These are phyloP conservation scores for Monosporascus sp. DNA, from an alignment of 2,329 filamentous ascomycete species.

Conservation along the genomic window DNA sequence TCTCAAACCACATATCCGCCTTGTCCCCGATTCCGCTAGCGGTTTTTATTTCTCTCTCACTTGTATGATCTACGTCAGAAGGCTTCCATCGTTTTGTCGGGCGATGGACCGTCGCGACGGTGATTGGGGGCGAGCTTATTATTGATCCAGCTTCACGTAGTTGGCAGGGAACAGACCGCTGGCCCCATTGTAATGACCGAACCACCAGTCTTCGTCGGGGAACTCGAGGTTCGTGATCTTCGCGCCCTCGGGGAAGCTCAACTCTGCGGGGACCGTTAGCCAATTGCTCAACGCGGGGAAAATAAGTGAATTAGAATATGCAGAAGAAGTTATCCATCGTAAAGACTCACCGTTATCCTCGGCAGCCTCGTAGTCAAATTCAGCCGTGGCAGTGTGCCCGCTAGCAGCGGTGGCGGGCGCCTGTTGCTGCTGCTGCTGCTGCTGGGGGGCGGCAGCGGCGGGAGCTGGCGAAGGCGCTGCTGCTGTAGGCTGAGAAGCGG, in stretches of 20 bases:
- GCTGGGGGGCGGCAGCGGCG: slow-evolving; percentile 30
- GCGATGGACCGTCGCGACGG: neutral
- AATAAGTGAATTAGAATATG: neutral
- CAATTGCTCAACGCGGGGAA: slow-evolving; percentile 1
- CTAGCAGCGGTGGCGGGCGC: slow-evolving; percentile 31
- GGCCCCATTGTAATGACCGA: slow-evolving; percentile 75
- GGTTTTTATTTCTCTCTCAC: no score
- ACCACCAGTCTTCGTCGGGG: slow-evolving; percentile 99
- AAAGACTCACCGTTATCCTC: slow-evolving; percentile 74
- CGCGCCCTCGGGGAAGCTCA: slow-evolving; percentile 85
- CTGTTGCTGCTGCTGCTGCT: slow-evolving; percentile 33
- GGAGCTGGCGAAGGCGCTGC: slow-evolving; percentile 29
- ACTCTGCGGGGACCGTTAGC: slow-evolving; percentile 45
- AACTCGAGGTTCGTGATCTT: slow-evolving; percentile 83
- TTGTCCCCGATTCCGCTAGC: no score
- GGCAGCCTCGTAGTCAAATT: slow-evolving; percentile 95
- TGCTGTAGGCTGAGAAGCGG: slow-evolving; percentile 25
- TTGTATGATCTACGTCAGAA: no score
- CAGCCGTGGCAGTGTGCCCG: slow-evolving; percentile 70
- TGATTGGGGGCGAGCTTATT: slow-evolving; percentile 6
- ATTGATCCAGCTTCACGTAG: slow-evolving; percentile 55
- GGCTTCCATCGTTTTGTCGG: no score
- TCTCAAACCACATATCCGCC: no score
- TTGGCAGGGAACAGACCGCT: slow-evolving; percentile 79
- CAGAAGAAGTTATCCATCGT: neutral